phyloP scores from a whole-genome alignment of 75 land plant genomes.

The Larix kaempferi region DNA sequence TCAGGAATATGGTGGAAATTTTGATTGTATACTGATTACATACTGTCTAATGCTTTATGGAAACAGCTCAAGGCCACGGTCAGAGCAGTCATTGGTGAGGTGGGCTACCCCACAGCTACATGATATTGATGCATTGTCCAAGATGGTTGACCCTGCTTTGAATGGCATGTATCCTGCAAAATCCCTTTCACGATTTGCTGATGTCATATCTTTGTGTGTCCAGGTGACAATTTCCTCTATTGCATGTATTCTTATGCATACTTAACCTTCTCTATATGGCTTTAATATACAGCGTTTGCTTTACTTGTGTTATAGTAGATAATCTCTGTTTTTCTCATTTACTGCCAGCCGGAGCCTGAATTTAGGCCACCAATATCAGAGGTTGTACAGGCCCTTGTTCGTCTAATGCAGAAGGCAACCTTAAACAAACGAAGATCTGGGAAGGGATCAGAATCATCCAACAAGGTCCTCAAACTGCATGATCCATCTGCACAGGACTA shows the following conservation, averaged over 20 bases:
- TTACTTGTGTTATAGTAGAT: neutral
- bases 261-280: neutral
- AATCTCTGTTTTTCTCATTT: constrained; percentile 9
- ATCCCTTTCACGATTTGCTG: constrained; percentile 65
- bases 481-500: too few species aligned
- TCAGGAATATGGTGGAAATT: neutral
- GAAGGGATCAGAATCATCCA: too few species aligned
- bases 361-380: constrained; percentile 76
- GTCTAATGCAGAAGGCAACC: constrained; percentile 75
- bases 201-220: constrained; percentile 61
- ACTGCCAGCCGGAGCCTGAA: constrained; percentile 59
- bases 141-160: constrained; percentile 75
- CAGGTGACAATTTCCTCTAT: constrained; percentile 33
- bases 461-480: too few species aligned
- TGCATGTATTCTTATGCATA: too few species aligned
- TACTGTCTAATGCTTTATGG: neutral
- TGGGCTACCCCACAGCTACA: constrained; percentile 77
- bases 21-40: neutral
- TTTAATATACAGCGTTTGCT: neutral
- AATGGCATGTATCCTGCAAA: constrained; percentile 54
- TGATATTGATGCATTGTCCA: constrained; percentile 63
- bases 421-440: constrained; percentile 51
- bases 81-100: constrained; percentile 62
- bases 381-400: constrained; percentile 62
- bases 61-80: constrained; percentile 49